A percentile compares a stretch with the other conserved stretches of the same genome.
Conservation (phyloP, 2,329 filamentous ascomycete genomes). For the Aspergillus sp. region DNA sequence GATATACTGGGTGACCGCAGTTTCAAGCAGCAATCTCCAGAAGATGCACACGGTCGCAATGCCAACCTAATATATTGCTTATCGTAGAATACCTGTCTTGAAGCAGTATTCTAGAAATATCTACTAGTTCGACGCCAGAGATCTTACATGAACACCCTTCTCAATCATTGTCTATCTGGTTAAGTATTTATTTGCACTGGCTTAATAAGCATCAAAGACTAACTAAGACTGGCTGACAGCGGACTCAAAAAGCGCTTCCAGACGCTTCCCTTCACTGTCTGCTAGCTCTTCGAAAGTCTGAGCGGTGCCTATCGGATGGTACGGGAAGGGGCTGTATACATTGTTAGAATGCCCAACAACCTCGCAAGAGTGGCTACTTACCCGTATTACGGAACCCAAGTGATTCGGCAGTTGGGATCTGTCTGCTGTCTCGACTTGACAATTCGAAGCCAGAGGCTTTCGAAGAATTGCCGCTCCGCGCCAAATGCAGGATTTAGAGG, state of each 20-base stretch:
- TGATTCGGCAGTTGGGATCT: slow-evolving; percentile 2
- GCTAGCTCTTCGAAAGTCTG: slow-evolving; percentile 21
- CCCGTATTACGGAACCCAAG: slow-evolving; percentile 19
- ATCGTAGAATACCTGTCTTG: too few relatives aligned
- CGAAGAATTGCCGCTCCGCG: slow-evolving; percentile 35
- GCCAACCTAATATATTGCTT: too few relatives aligned
- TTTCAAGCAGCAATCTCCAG: too few relatives aligned
- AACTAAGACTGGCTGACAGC: not conserved
- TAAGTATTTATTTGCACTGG: too few relatives aligned
- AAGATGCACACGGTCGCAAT: too few relatives aligned
- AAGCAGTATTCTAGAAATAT: too few relatives aligned
- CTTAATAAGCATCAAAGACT: too few relatives aligned
- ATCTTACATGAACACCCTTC: too few relatives aligned
- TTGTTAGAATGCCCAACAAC: not conserved
- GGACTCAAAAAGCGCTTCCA: slow-evolving; percentile 17
- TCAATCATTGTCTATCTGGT: too few relatives aligned
- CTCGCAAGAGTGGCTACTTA: not conserved
- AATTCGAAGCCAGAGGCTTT: slow-evolving; percentile 26
- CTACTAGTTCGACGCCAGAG: too few relatives aligned
- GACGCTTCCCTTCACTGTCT: slow-evolving; percentile 21
- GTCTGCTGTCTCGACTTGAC: slow-evolving; percentile 13
- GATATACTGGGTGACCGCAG: too few relatives aligned
- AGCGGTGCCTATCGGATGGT: slow-evolving; percentile 23
- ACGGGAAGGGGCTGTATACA: slow-evolving; percentile 23
- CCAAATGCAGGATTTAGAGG: slow-evolving; percentile 33